phyloP scores from a whole-genome alignment of 2,329 filamentous ascomycete species.

The Chaetomium sp. region DNA sequence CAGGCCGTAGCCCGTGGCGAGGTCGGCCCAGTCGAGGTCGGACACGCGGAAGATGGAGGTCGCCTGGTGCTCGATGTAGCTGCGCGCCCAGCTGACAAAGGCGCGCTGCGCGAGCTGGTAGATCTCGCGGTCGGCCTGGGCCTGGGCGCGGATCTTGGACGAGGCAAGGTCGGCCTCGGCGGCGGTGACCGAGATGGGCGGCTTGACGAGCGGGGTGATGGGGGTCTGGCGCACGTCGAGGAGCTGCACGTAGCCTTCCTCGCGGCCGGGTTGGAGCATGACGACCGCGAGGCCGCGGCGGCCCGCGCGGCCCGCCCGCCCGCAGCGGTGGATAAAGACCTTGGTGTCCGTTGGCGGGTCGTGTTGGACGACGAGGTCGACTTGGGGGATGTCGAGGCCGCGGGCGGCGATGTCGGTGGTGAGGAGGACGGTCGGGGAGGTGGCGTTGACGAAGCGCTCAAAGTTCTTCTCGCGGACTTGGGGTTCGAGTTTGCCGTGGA shows the following conservation, averaged over 20 bases:
- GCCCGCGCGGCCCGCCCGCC: constrained; percentile 86
- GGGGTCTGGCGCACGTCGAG: constrained; percentile 86
- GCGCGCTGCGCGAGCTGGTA: constrained; percentile 88
- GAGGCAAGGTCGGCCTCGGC: constrained; percentile 56
- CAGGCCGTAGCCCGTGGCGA: constrained; percentile 83
- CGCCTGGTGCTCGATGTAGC: constrained; percentile 88
- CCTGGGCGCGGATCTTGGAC: constrained; percentile 39
- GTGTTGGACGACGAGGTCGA: constrained; percentile 87
- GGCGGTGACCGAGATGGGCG: constrained; percentile 59
- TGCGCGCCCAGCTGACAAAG: constrained; percentile 91
- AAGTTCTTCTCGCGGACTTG: constrained; percentile 90
- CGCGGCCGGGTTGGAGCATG: constrained; percentile 79
- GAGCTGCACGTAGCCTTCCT: constrained; percentile 89
- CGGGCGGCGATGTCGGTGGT: constrained; percentile 92
- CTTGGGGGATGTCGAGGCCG: constrained; percentile 87
- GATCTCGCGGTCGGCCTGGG: constrained; percentile 62
- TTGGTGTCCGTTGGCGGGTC: constrained; percentile 68
- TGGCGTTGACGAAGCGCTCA: constrained; percentile 72
- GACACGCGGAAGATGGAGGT: constrained; percentile 83
- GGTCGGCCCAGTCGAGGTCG: constrained; percentile 82
- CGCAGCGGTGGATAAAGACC: constrained; percentile 91
- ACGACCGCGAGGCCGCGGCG: constrained; percentile 82
- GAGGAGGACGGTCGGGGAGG: constrained; percentile 76
- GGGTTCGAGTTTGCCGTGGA: constrained; percentile 90
- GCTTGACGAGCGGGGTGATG: constrained; percentile 63